These are phyloP conservation scores for Blechomonas ayalai DNA, from an alignment of 208 protist species.

Conservation along the genomic window DNA sequence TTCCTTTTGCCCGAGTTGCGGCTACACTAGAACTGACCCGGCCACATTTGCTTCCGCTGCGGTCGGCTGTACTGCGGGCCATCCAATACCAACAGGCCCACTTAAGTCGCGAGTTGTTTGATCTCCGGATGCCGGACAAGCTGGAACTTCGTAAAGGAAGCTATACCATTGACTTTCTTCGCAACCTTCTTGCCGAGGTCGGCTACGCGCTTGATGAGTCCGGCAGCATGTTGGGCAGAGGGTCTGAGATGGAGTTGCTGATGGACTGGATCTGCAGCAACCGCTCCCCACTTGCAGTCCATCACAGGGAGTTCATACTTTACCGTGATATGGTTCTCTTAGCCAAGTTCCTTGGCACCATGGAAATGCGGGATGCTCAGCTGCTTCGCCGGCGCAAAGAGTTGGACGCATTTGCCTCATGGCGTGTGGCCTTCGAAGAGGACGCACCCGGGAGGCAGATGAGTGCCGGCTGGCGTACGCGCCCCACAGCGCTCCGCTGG, in stretches of 20 bases:
- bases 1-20: slow-evolving; percentile 34
- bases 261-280: slow-evolving; percentile 62
- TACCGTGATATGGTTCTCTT: slow-evolving; percentile 68
- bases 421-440: slow-evolving; percentile 77
- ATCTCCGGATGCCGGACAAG: slow-evolving; percentile 69
- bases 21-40: slow-evolving; percentile 49
- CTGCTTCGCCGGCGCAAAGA: slow-evolving; percentile 57
- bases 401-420: slow-evolving; percentile 42
- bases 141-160: slow-evolving; percentile 65
- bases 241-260: slow-evolving; percentile 69
- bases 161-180: slow-evolving; percentile 53
- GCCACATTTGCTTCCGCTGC: slow-evolving; percentile 36
- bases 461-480: slow-evolving; percentile 68
- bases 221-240: slow-evolving; percentile 14
- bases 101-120: slow-evolving; percentile 40
- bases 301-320: slow-evolving; percentile 55
- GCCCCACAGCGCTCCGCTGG: slow-evolving; percentile 36
- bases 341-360: slow-evolving; percentile 69
- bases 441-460: slow-evolving; percentile 58
- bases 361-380: slow-evolving; percentile 74
- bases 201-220: slow-evolving; percentile 48
- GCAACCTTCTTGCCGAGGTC: slow-evolving; percentile 37
- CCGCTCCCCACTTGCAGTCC: slow-evolving; percentile 37
- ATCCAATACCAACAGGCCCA: slow-evolving; percentile 23
- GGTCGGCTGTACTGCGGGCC: slow-evolving; percentile 49